These are phyloP conservation scores for Ensete glaucum DNA, from an alignment of 176 grass and related monocot genomes.

Conservation along the genomic window DNA sequence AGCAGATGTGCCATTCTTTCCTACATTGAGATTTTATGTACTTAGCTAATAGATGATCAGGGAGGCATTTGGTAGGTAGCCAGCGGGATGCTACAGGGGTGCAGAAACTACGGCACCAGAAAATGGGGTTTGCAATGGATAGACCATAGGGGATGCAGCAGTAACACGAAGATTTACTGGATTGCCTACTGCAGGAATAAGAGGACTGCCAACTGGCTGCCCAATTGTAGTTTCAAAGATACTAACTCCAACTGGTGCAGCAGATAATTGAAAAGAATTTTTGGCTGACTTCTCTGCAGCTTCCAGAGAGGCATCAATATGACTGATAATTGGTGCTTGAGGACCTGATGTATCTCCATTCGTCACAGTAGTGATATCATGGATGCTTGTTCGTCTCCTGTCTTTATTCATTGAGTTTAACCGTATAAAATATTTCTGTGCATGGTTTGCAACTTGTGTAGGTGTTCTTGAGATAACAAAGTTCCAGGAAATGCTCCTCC, in stretches of 20 bases:
- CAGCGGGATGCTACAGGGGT: constrained; percentile 25
- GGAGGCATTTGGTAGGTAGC: constrained; percentile 57
- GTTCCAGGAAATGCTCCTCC: constrained; percentile 87
- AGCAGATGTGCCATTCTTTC: too few species aligned
- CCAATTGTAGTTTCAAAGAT: constrained; percentile 66
- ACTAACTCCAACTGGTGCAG: constrained; percentile 28
- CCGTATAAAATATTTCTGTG: constrained; percentile 87
- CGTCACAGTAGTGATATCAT: constrained; percentile 75
- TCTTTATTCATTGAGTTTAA: constrained; percentile 87
- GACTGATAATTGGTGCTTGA: constrained; percentile 61
- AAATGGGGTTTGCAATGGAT: constrained; percentile 35
- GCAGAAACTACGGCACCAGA: too few species aligned
- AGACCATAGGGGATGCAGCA: constrained; percentile 53
- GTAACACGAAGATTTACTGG: constrained; percentile 57
- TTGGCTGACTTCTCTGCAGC: constrained; percentile 32
- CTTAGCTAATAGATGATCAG: constrained; percentile 41
- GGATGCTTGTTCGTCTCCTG: constrained; percentile 78
- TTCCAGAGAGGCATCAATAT: constrained; percentile 23
- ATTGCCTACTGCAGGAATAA: constrained; percentile 65
- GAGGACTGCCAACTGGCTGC: constrained; percentile 60
- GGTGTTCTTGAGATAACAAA: constrained; percentile 92
- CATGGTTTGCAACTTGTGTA: constrained; percentile 86
- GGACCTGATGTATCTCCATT: constrained; percentile 35
- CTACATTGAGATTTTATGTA: neutral
- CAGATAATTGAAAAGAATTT: too few species aligned